Evolutionary conservation across 768 basidiomycete species (phyloP).

Genomic region (Mycena haematopus): DNA sequence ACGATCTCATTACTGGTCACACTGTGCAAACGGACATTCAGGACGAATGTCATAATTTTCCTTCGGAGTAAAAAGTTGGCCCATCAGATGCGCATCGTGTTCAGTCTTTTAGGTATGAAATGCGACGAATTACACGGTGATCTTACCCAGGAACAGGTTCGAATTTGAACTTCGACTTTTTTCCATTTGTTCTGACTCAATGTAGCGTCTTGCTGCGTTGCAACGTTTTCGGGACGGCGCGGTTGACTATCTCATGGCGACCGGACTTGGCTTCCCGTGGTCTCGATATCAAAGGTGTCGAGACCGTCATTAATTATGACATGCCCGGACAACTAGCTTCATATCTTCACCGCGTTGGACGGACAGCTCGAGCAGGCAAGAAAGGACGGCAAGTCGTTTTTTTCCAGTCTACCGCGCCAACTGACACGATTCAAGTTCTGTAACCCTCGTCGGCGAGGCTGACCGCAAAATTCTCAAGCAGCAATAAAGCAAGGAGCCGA

Average conservation of each 20-base stretch:
- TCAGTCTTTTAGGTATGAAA: slow-evolving; percentile 86
- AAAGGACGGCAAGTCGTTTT: slow-evolving; percentile 77
- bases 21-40: slow-evolving; percentile 89
- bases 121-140: slow-evolving; percentile 95
- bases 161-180: slow-evolving; percentile 24
- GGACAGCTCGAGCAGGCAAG: slow-evolving; percentile 94
- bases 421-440: slow-evolving; percentile 61
- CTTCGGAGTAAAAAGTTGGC: slow-evolving; percentile 96
- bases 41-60: slow-evolving; percentile 86
- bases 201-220: slow-evolving; percentile 83
- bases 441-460: slow-evolving; percentile 93
- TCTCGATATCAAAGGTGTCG: slow-evolving; percentile 96
- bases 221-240: slow-evolving; percentile 86
- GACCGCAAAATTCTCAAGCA: slow-evolving; percentile 95
- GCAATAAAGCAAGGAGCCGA: slow-evolving; percentile 87
- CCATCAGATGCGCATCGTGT: slow-evolving; percentile 95
- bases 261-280: slow-evolving; percentile 95
- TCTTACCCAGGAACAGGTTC: slow-evolving; percentile 92
- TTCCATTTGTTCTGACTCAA: slow-evolving; percentile 7
- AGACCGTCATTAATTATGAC: slow-evolving; percentile 98
- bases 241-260: slow-evolving; percentile 95
- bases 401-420: slow-evolving; percentile 4
- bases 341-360: slow-evolving; percentile 96
- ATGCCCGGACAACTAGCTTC: slow-evolving; percentile 94
- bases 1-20: slow-evolving; percentile 76